Base-by-base conservation (phyloP, 768 basidiomycete genomes). In the Filobasidium floriforme region DNA sequence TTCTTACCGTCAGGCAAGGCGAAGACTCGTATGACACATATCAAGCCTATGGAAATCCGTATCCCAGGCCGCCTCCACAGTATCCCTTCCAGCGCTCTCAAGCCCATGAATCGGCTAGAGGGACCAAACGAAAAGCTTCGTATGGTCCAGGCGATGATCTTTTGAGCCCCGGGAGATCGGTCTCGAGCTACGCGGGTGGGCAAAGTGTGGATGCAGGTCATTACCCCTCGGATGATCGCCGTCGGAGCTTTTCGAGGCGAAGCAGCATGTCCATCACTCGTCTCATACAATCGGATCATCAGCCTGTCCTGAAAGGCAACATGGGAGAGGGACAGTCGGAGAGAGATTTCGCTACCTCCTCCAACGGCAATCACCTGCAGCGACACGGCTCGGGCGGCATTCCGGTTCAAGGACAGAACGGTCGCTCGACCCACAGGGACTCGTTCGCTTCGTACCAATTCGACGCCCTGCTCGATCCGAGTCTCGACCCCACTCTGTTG, bases 241-340 rank as follows among this genome's bases (percentile, higher is more conserved):
- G 22, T 49, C 46, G 46, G 18, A 49, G 46, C 46, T 49, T 49
- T 22, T 49, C 46, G 29, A 57, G 54, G 29, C 22, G 54, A 26
- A 32, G 54, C 22, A 57, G 54, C 29, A 57, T 57, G 54, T 24
- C 54, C 29, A 57, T 57, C 29, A 24, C 18, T 24, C 54, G 54
- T 15, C 24, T 57, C 7, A 57, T 57, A 9, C 24, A 57, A 15
- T 28, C 54, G 4, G 54, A 57, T 28, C 54, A 57, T 18, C 32
- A 37, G 46, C 18, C 46, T 24, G 24, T 3, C 6, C 18, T 51
- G 46, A 51, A 19, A 3, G 46, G 46, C 46, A 12, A 51, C 18
- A 24, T 5, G 3, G 46, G 3, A 3, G 32, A 37, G 9, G 32
- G 32, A 37, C 32, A 3, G 32, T 37, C 9, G 32, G 32, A 3